These are phyloP conservation scores for Triglochin maritima DNA, from an alignment of 106 monocot genomes.

Conservation along the genomic window DNA sequence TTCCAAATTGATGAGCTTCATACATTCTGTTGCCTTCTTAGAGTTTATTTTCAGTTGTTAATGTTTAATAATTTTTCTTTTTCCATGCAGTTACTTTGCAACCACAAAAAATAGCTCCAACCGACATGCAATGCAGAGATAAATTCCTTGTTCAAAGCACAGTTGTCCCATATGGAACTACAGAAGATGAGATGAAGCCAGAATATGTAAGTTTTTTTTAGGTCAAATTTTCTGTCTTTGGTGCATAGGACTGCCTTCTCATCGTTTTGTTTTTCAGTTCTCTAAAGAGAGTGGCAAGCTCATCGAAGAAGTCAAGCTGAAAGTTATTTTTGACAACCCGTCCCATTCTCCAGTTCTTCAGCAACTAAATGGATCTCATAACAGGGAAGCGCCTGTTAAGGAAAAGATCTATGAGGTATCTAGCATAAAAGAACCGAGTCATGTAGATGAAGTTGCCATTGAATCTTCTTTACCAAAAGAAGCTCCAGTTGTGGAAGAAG, in stretches of 20 bases:
- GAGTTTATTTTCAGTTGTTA: neutral
- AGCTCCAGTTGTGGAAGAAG: slow-evolving; percentile 5
- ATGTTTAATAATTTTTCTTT: neutral
- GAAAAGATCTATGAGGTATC: slow-evolving; percentile 12
- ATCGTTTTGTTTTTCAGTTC: slow-evolving; percentile 40
- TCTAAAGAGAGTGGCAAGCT: slow-evolving; percentile 59
- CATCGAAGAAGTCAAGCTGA: slow-evolving; percentile 71
- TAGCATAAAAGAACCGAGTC: slow-evolving; percentile 3
- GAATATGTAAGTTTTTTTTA: slow-evolving; percentile 35
- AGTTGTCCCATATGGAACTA: slow-evolving; percentile 63
- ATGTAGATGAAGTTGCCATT: slow-evolving; percentile 7
- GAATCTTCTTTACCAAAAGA: slow-evolving; percentile 6
- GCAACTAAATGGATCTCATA: slow-evolving; percentile 38
- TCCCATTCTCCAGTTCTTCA: slow-evolving; percentile 45
- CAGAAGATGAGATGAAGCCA: slow-evolving; percentile 58
- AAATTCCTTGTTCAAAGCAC: slow-evolving; percentile 87
- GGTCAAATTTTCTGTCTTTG: neutral
- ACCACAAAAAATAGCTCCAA: slow-evolving; percentile 53
- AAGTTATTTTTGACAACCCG: slow-evolving; percentile 69
- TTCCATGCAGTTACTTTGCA: slow-evolving; percentile 67
- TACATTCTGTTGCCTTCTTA: no score
- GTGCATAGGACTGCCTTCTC: neutral
- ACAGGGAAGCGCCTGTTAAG: slow-evolving; percentile 20
- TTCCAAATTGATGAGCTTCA: no score
- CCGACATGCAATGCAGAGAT: slow-evolving; percentile 85